Percentiles rank a stretch among this genome's conserved stretches.
These are phyloP conservation scores for Aechmea fasciata DNA, from an alignment of 176 grass and related monocot species.

Conservation along the genomic window DNA sequence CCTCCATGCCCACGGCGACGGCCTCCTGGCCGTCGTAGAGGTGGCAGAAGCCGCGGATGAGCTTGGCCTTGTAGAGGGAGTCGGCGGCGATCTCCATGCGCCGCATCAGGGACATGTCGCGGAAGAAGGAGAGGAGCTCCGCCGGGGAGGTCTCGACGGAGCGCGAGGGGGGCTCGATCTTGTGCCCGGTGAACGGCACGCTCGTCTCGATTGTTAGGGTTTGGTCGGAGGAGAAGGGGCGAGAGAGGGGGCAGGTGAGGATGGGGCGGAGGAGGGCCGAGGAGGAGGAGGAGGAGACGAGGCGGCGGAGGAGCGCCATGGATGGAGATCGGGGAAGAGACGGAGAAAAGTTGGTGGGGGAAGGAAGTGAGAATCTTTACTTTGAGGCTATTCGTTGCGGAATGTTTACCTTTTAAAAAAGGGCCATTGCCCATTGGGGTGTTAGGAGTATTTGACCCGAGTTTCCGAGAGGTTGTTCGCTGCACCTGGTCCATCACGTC, in stretches of 20 bases:
- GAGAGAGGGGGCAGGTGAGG: constrained; percentile 12
- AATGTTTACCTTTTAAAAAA: too few relatives aligned
- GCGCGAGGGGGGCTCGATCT: constrained; percentile 41
- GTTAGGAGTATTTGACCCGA: too few relatives aligned
- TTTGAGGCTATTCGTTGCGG: background rate
- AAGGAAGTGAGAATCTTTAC: background rate
- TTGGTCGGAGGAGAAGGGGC: constrained; percentile 21
- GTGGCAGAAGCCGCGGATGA: constrained; percentile 95
- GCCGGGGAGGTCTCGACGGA: constrained; percentile 12
- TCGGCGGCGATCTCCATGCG: constrained; percentile 83
- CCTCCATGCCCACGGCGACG: constrained; percentile 64
- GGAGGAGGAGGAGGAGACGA: constrained; percentile 10
- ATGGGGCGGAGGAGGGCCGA: constrained; percentile 36
- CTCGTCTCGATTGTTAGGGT: constrained; percentile 56
- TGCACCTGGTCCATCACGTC: too few relatives aligned
- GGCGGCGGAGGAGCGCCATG: constrained; percentile 41
- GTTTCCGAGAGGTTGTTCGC: too few relatives aligned
- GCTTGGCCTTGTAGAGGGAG: constrained; percentile 95
- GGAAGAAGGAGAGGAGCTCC: constrained; percentile 53
- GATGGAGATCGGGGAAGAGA: constrained; percentile 12
- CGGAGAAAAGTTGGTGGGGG: background rate
- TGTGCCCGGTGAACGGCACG: constrained; percentile 46
- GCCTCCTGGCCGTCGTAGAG: constrained; percentile 96
- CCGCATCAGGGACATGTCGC: constrained; percentile 63
- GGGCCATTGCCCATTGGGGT: too few relatives aligned